A percentile compares a stretch with the other conserved stretches of the same genome.
Evolutionary conservation across 73 alveolate genomes (phyloP).

Genomic region (Paramecium tetraurelia): DNA sequence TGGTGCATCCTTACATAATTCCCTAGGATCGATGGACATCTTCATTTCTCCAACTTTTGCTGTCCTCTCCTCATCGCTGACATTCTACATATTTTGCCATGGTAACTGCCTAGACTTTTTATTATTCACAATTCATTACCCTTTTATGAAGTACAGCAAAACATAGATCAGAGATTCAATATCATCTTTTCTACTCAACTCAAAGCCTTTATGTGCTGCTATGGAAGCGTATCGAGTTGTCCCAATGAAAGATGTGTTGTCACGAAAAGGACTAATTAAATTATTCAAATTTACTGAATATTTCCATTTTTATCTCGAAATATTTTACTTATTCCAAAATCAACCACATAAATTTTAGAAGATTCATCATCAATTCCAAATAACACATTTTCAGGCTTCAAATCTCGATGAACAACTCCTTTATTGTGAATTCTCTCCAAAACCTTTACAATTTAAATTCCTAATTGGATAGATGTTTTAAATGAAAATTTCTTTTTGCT

Average conservation of each 20-base stretch:
- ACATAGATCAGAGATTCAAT: slow-evolving; percentile 79
- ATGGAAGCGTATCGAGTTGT: slow-evolving; percentile 82
- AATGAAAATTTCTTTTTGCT: slow-evolving; percentile 45
- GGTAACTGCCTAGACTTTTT: slow-evolving; percentile 61
- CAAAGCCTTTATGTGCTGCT: slow-evolving; percentile 86
- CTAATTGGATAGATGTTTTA: slow-evolving; percentile 45
- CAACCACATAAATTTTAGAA: slow-evolving; percentile 52
- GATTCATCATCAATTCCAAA: slow-evolving; percentile 54
- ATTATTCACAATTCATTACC: slow-evolving; percentile 23
- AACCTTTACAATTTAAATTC: slow-evolving; percentile 13
- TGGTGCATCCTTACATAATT: slow-evolving; percentile 58
- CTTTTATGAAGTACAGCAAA: slow-evolving; percentile 71
- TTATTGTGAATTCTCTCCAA: slow-evolving; percentile 47
- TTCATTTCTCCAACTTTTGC: slow-evolving; percentile 57
- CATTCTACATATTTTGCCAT: slow-evolving; percentile 63
- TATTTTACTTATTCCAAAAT: slow-evolving; percentile 61
- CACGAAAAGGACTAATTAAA: slow-evolving; percentile 10
- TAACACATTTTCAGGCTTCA: slow-evolving; percentile 59
- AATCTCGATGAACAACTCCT: slow-evolving; percentile 62
- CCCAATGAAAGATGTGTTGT: slow-evolving; percentile 44
- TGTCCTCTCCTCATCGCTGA: slow-evolving; percentile 61
- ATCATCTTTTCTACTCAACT: slow-evolving; percentile 85
- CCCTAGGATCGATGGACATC: slow-evolving; percentile 37
- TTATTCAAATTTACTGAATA: neutral
- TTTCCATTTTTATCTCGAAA: slow-evolving; percentile 55